Evolutionary conservation across 1,284 basidiomycete genomes (phyloP).

Genomic region (Ceratorhiza oryzae-sativae): DNA sequence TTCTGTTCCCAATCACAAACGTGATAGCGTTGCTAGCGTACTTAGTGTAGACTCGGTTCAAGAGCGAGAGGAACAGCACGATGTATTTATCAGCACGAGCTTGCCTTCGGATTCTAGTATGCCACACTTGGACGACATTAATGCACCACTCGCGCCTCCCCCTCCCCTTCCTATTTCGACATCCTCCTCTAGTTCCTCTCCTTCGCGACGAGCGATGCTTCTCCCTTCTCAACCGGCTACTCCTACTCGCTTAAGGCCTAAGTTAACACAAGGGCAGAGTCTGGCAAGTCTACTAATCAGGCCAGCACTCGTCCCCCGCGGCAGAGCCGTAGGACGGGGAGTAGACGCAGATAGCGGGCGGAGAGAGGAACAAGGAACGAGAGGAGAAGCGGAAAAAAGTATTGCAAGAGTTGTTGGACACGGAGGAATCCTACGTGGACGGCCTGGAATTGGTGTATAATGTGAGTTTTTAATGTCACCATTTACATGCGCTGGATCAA

Average conservation of each 20-base stretch:
- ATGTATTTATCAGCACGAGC: conserved; percentile 8
- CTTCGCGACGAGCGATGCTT: conserved; percentile 20
- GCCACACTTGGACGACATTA: conserved; percentile 4
- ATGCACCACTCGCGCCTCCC: background rate
- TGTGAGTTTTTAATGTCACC: conserved; percentile 53
- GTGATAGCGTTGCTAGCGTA: conserved; percentile 32
- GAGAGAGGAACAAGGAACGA: conserved; percentile 52
- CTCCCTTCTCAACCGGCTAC: conserved; percentile 1
- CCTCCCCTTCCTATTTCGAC: conserved; percentile 23
- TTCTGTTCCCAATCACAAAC: conserved; percentile 57
- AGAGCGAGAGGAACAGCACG: conserved; percentile 20
- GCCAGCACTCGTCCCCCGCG: background rate
- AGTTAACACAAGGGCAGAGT: background rate
- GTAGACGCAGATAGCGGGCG: background rate
- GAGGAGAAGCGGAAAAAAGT: conserved; percentile 62
- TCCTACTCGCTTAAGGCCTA: conserved; percentile 18
- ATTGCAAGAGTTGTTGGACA: conserved; percentile 78
- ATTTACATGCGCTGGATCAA: conserved; percentile 2
- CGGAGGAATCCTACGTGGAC: conserved; percentile 79
- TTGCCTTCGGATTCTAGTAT: conserved; percentile 32
- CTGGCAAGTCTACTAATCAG: background rate
- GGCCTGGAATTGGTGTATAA: conserved; percentile 82
- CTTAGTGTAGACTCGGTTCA: conserved; percentile 31
- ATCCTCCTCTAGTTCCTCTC: conserved; percentile 11
- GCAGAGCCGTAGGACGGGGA: background rate